Evolutionary conservation across 495 filamentous ascomycete species (phyloP).

Genomic region (Aspergillus wentii): DNA sequence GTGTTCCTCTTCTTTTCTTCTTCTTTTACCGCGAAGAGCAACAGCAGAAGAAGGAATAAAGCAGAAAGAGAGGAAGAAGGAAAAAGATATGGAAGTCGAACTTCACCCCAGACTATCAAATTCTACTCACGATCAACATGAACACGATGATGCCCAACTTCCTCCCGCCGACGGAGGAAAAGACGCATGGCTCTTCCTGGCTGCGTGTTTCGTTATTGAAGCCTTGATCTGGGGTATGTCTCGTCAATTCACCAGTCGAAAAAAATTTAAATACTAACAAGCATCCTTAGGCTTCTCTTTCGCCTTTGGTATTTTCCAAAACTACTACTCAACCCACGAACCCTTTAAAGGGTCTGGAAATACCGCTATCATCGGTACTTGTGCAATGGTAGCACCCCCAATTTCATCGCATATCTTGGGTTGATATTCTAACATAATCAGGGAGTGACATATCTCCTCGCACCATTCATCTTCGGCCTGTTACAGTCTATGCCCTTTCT

Average conservation of each 20-base stretch:
- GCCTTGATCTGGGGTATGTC: conserved; percentile 61
- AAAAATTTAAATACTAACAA: neutral
- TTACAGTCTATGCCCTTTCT: conserved; percentile 35
- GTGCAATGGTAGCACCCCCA: conserved; percentile 37
- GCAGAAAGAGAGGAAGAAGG: too few relatives aligned
- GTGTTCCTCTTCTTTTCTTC: too few relatives aligned
- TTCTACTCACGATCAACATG: too few relatives aligned
- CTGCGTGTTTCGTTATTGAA: conserved; percentile 58
- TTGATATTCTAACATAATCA: conserved; percentile 5
- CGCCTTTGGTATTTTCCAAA: conserved; percentile 57
- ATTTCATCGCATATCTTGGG: neutral
- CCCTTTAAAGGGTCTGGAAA: conserved; percentile 37
- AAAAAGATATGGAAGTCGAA: too few relatives aligned
- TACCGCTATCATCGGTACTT: conserved; percentile 43
- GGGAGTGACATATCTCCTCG: conserved; percentile 48
- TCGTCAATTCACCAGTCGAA: neutral
- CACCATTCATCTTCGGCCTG: conserved; percentile 38
- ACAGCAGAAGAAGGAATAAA: too few relatives aligned
- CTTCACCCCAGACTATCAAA: too few relatives aligned
- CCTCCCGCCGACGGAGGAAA: conserved; percentile 57
- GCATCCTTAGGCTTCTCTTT: conserved; percentile 54
- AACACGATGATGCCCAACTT: too few relatives aligned
- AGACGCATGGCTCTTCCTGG: conserved; percentile 61
- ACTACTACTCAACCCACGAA: conserved; percentile 47
- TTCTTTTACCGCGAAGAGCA: too few relatives aligned